A percentile compares a stretch with the other conserved stretches of the same genome.
phyloP scores from a whole-genome alignment of 228 moss, liverwort and hornwort species.

The Sphagnum magellanicum region DNA sequence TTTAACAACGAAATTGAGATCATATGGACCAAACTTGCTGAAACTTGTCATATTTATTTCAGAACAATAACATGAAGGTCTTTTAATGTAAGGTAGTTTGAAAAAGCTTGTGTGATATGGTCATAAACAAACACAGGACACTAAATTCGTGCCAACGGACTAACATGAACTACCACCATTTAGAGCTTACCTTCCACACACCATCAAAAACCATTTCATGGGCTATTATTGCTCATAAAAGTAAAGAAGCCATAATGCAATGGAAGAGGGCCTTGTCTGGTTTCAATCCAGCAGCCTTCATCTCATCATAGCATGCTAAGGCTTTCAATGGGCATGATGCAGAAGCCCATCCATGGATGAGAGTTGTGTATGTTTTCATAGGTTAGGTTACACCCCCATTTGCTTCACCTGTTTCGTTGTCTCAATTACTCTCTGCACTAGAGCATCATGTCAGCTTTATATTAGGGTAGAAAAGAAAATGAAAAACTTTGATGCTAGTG shows the following conservation, averaged over 20 bases:
- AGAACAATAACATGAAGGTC: too few relatives aligned
- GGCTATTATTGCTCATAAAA: constrained; percentile 75
- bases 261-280: constrained; percentile 71
- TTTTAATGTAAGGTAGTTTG: too few relatives aligned
- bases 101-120: too few relatives aligned
- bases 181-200: constrained; percentile 37
- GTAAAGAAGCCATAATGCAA: constrained; percentile 74
- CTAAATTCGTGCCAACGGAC: too few relatives aligned
- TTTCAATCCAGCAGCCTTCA: constrained; percentile 56
- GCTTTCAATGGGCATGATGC: constrained; percentile 86
- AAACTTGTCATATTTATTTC: too few relatives aligned
- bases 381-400: constrained; percentile 54
- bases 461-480: too few relatives aligned
- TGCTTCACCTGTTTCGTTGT: constrained; percentile 69
- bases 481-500: too few relatives aligned
- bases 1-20: too few relatives aligned
- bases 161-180: too few relatives aligned
- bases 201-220: constrained; percentile 60
- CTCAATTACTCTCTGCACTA: constrained; percentile 64
- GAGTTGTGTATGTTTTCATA: constrained; percentile 64
- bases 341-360: constrained; percentile 76
- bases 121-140: too few relatives aligned
- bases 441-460: background rate
- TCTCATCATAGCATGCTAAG: constrained; percentile 62
- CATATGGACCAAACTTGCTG: too few relatives aligned